Evolutionary conservation across 2,329 filamentous ascomycete species (phyloP).

Genomic region (Seiridium cupressi): DNA sequence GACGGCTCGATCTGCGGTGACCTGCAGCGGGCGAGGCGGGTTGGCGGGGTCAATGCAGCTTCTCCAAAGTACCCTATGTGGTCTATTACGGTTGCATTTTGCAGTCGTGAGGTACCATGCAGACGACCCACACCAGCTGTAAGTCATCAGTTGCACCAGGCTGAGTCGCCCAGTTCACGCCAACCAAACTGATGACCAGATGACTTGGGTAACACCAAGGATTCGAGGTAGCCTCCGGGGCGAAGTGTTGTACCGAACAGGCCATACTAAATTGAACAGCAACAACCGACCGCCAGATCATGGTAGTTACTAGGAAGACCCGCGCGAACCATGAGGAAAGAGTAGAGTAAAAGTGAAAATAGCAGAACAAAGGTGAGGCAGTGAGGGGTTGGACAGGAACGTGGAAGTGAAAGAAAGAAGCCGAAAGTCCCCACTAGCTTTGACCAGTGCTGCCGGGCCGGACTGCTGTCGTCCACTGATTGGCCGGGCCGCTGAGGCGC

Average conservation of each 20-base stretch:
- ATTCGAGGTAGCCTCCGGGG: too few relatives aligned
- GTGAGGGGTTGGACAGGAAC: too few relatives aligned
- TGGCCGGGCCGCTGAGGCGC: neutral
- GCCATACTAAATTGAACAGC: too few relatives aligned
- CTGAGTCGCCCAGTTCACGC: neutral
- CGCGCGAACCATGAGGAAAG: too few relatives aligned
- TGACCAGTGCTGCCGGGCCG: neutral
- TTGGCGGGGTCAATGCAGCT: neutral
- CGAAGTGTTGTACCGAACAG: too few relatives aligned
- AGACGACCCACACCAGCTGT: neutral
- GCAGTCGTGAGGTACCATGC: neutral
- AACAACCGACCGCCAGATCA: too few relatives aligned
- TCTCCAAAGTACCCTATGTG: neutral
- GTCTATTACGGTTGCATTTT: too few relatives aligned
- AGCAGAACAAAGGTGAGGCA: too few relatives aligned
- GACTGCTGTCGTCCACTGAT: constrained; percentile 6
- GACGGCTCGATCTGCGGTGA: neutral
- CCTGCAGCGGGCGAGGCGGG: neutral
- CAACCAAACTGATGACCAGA: neutral
- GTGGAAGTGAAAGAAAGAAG: too few relatives aligned
- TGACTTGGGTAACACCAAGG: too few relatives aligned
- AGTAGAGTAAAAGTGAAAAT: too few relatives aligned
- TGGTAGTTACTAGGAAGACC: too few relatives aligned
- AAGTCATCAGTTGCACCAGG: neutral
- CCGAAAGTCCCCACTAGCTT: neutral